Evolutionary conservation across 116 monocot species (phyloP).

Genomic region (Cymodocea nodosa): DNA sequence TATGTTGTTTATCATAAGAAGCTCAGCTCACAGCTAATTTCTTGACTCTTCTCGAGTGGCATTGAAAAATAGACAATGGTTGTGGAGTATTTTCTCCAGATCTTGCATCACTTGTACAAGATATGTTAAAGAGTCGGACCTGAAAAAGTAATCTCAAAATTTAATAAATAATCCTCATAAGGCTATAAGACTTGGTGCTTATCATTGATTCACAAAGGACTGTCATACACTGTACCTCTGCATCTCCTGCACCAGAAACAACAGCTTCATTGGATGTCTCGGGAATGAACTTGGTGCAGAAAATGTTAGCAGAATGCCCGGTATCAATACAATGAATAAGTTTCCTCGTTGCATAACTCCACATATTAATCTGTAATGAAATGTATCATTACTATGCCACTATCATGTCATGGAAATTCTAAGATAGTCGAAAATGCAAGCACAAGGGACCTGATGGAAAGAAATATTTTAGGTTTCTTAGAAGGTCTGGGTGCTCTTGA

Average conservation of each 20-base stretch:
- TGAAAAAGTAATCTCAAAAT: conserved; percentile 17
- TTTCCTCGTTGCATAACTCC: conserved; percentile 48
- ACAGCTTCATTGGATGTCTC: conserved; percentile 84
- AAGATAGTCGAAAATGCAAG: too few relatives aligned
- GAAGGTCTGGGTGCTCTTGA: too few relatives aligned
- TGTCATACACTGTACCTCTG: conserved; percentile 39
- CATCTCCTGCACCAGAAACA: conserved; percentile 90
- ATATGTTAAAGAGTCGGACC: conserved; percentile 89
- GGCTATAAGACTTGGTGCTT: background rate
- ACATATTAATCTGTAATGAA: conserved; percentile 61
- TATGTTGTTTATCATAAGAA: background rate
- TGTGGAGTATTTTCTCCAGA: conserved; percentile 25
- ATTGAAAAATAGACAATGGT: conserved; percentile 54
- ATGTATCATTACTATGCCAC: background rate
- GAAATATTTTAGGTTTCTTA: too few relatives aligned
- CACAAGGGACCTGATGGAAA: too few relatives aligned
- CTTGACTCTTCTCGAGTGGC: conserved; percentile 87
- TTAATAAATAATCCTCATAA: background rate
- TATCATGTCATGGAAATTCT: too few relatives aligned
- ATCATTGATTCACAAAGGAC: background rate
- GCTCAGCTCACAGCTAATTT: conserved; percentile 61
- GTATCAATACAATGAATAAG: conserved; percentile 71
- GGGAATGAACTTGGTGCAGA: conserved; percentile 95
- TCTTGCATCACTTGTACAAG: conserved; percentile 28
- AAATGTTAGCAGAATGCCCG: conserved; percentile 88